Evolutionary conservation across 2,329 filamentous ascomycete species (phyloP).

Genomic region (Aphanoascus verrucosus): DNA sequence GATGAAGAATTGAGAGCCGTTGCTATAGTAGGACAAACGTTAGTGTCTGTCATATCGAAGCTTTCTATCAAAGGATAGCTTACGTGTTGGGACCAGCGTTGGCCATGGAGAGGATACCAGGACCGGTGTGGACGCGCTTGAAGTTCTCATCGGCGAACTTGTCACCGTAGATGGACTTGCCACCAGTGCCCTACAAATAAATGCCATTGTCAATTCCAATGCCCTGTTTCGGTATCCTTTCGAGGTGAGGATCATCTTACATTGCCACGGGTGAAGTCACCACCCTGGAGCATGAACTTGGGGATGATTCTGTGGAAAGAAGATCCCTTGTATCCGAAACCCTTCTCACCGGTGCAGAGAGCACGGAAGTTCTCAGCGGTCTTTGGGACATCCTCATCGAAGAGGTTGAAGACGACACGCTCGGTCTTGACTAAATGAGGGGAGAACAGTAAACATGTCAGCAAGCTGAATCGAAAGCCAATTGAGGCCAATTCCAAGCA

Average conservation of each 20-base stretch:
- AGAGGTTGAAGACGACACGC: constrained; percentile 84
- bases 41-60: neutral
- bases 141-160: constrained; percentile 96
- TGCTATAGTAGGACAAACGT: constrained; percentile 34
- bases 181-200: constrained; percentile 62
- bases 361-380: constrained; percentile 75
- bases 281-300: constrained; percentile 90
- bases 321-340: constrained; percentile 72
- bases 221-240: neutral
- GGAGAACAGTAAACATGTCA: constrained; percentile 1
- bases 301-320: constrained; percentile 90
- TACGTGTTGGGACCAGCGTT: constrained; percentile 90
- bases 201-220: neutral
- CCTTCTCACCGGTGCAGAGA: constrained; percentile 71
- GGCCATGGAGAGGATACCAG: constrained; percentile 84
- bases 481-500: constrained; percentile 18
- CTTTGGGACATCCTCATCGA: constrained; percentile 75
- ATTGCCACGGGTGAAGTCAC: constrained; percentile 87
- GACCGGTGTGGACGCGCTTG: constrained; percentile 57
- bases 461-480: neutral
- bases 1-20: constrained; percentile 64
- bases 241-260: constrained; percentile 45
- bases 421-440: constrained; percentile 53
- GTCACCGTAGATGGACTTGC: constrained; percentile 89
- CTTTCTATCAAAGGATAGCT: constrained; percentile 21